These are phyloP conservation scores for Fusarium humuli DNA, from an alignment of 2,329 filamentous ascomycete species.

Conservation along the genomic window DNA sequence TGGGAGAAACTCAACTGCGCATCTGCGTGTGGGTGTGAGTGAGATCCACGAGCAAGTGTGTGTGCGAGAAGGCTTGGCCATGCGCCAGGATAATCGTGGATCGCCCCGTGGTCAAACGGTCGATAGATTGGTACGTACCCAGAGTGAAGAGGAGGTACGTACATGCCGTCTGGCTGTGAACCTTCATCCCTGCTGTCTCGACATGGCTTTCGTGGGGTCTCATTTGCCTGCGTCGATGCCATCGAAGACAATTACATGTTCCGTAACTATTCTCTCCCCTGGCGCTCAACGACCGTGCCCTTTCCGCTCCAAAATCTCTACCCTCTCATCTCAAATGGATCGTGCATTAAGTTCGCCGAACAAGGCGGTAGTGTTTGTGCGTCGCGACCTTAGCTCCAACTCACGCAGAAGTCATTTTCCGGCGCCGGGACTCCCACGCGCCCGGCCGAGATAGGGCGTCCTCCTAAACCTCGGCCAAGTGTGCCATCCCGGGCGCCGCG, in stretches of 20 bases:
- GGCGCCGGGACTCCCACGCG: slow-evolving; percentile 34
- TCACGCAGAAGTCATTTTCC: slow-evolving; percentile 17
- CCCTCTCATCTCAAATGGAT: slow-evolving; percentile 17
- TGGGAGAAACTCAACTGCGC: slow-evolving; percentile 14
- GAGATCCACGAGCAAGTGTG: slow-evolving; percentile 43
- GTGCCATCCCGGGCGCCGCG: slow-evolving; percentile 41
- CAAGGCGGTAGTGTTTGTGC: slow-evolving; percentile 30
- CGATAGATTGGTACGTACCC: slow-evolving; percentile 35
- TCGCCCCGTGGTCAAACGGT: slow-evolving; percentile 48
- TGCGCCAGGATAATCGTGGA: slow-evolving; percentile 45
- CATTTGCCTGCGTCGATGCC: slow-evolving; percentile 35
- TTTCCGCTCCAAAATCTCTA: slow-evolving; percentile 13
- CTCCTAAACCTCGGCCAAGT: slow-evolving; percentile 33
- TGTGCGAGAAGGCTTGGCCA: slow-evolving; percentile 40
- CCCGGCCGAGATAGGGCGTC: slow-evolving; percentile 42
- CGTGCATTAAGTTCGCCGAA: slow-evolving; percentile 32
- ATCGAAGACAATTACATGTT: slow-evolving; percentile 33
- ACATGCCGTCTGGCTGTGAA: slow-evolving; percentile 27
- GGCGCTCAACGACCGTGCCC: slow-evolving; percentile 19
- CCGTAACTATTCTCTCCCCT: slow-evolving; percentile 5
- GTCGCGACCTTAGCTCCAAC: slow-evolving; percentile 21
- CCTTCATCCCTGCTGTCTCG: slow-evolving; percentile 42
- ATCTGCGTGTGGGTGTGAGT: slow-evolving; percentile 34
- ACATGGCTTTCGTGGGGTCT: slow-evolving; percentile 32
- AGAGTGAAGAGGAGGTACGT: neutral